A percentile compares a stretch with the other conserved stretches of the same genome.
Evolutionary conservation across 148 eudicot genomes (phyloP).

Genomic region (Oxyria digyna): DNA sequence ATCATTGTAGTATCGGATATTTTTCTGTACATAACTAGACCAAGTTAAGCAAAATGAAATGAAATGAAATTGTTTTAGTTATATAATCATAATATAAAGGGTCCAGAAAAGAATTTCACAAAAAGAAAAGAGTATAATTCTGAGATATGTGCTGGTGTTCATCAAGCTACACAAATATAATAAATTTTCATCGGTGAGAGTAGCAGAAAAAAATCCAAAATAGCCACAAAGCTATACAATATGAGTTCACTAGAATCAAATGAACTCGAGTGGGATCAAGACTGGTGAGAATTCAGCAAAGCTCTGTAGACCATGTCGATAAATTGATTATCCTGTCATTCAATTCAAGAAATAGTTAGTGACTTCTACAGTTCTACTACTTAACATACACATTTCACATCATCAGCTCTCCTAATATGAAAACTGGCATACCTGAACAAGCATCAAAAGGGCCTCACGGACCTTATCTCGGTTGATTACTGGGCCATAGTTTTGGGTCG

Average conservation of each 20-base stretch:
- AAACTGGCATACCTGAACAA: conserved; percentile 42
- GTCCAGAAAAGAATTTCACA: no score
- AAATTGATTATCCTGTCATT: conserved; percentile 43
- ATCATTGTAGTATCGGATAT: no score
- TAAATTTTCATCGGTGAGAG: not conserved
- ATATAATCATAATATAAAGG: no score
- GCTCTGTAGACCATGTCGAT: conserved; percentile 48
- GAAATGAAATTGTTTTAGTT: no score
- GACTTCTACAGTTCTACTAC: not conserved
- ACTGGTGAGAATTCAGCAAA: conserved; percentile 35
- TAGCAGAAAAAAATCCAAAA: not conserved
- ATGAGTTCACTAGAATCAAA: not conserved
- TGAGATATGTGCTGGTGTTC: not conserved
- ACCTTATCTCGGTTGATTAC: conserved; percentile 62
- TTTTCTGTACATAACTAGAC: no score
- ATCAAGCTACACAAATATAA: not conserved
- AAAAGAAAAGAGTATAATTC: no score
- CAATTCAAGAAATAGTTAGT: not conserved
- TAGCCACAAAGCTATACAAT: conserved; percentile 3
- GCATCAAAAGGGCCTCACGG: conserved; percentile 42
- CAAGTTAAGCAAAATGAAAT: no score
- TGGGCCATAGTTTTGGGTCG: conserved; percentile 33
- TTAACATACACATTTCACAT: not conserved
- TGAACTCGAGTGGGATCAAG: conserved; percentile 15
- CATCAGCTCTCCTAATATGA: not conserved